Base-by-base conservation (phyloP, 1,284 basidiomycete genomes). In the Phylloporus gajari region DNA sequence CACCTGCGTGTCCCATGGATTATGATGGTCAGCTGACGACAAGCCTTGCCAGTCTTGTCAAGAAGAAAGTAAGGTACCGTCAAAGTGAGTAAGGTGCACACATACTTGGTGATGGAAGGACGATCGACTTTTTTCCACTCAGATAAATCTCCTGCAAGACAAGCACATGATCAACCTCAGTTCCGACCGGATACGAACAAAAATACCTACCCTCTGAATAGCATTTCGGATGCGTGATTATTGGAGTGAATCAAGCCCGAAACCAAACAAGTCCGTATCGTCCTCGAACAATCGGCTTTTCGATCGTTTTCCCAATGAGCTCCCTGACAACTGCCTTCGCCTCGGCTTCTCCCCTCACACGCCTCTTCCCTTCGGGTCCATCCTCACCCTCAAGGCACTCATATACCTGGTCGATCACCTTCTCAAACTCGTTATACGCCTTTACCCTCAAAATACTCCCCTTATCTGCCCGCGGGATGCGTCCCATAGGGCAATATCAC, bases 211-310 rank as follows among this genome's bases (percentile, higher is more conserved):
- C 77, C 53, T 86, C 74, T 86, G 84, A 60, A 88, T 82, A 12
- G 84, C 80, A 73, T 89, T 90, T 48, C 90, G 81, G 44, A 92
- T 86, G 35, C 89, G 83, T 7, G 87, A 87, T 23, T 88, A 88
- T 74, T 89, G 87, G 17, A 92, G 79, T 15, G 89, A 91, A 77
- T 91, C 88, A 53, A 92, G 84, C 35, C 90, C 91, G 42, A 85
- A 84, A 13, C 82, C 73, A 70, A 87, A 86, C 27, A 86, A 68
- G 69, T 86, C 84, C 32, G 81, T 77, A 19, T 80, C 78, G 66
- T 84, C 81, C 48, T 80, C 75, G 40, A 85, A 77, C 73, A 4
- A 72, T 68, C 11, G 67, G 59, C 25, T 71, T 70, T 23, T 76
- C 70, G 35, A 83, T 46, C 32, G 67, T 78, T 73, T 48, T 74